Evolutionary conservation across 768 basidiomycete genomes (phyloP), one percentile per base, ranked within the genome.

Genomic region (Russula vinacea): DNA sequence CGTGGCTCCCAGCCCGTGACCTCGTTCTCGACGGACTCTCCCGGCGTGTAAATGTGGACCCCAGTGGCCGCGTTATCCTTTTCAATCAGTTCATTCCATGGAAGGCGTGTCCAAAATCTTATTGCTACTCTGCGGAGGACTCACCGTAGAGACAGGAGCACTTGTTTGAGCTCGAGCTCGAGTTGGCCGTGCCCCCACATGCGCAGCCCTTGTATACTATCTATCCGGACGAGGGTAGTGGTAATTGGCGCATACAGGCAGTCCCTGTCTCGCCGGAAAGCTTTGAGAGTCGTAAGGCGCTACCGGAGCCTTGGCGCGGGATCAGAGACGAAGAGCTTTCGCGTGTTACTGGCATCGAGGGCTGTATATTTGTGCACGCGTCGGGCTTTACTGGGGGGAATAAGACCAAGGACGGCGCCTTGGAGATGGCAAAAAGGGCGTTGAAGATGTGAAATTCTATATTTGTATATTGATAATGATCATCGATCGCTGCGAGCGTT

Each of bases 361-460:
- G 88, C 1, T 83, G 95, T 57, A 84, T 97, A 59, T 99, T 99
- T 71, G 86, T 95, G 29, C 97, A 99, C 76, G 93, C 95, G 1
- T 90, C 89, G 63, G 97, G 97, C 9, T 99, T 99, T 74, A 98
- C 94, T 71, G 97, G 97, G 70, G 94, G 94, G 29, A 94, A 95
- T 75, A 86, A 89, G 74, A 94, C 94, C 2, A 90, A 84, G 77
- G 91, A 91, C 45, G 96, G 96, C 26, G 92, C 90, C 2, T 75
- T 98, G 70, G 76, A 80, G 71, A 84, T 98, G 72, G 95, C 94
- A 7, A 80, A 79, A 74, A 76, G 81, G 65, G 89, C 91, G 24
- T 75, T 95, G 64, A 69, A 59, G 13, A 62, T 73, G 57, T 76
- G 63, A 72, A 58, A 49, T 5, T n/a, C 17, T 33, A 1, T 32